These are phyloP conservation scores for Apiospora rasikravindrae DNA, from an alignment of 2,329 filamentous ascomycete genomes.

Conservation along the genomic window DNA sequence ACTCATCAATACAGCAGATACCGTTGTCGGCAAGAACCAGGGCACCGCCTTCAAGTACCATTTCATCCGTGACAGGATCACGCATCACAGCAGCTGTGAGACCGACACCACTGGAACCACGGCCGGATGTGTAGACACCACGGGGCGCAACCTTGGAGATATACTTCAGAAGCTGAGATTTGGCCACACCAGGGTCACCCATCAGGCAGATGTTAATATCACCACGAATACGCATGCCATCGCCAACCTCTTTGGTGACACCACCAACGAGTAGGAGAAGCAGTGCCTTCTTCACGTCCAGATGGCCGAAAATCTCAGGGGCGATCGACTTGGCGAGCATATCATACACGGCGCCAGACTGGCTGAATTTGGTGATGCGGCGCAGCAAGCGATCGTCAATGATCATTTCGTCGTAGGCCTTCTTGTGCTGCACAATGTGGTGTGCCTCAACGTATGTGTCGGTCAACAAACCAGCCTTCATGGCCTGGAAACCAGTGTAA, in stretches of 20 bases:
- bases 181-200: constrained; percentile 99
- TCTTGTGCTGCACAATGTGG: constrained; percentile 93
- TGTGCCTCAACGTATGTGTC: constrained; percentile 98
- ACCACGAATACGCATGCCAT: constrained; percentile 98
- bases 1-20: constrained; percentile 86
- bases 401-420: constrained; percentile 91
- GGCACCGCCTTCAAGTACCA: constrained; percentile 82
- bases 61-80: constrained; percentile 82
- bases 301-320: constrained; percentile 94
- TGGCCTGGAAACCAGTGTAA: constrained; percentile 98
- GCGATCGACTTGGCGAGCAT: constrained; percentile 95
- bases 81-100: constrained; percentile 84
- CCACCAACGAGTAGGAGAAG: constrained; percentile 95
- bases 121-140: constrained; percentile 83
- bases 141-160: constrained; percentile 97
- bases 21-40: constrained; percentile 82
- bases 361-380: constrained; percentile 83
- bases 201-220: constrained; percentile 99
- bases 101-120: constrained; percentile 82
- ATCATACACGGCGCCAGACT: constrained; percentile 92
- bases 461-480: constrained; percentile 92
- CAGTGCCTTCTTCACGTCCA: constrained; percentile 97
- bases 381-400: constrained; percentile 80
- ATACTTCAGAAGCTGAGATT: constrained; percentile 97
- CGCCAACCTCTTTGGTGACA: constrained; percentile 94